These are phyloP conservation scores for Toxoplasma gondii DNA, from an alignment of 169 alveolate species.

Conservation along the genomic window DNA sequence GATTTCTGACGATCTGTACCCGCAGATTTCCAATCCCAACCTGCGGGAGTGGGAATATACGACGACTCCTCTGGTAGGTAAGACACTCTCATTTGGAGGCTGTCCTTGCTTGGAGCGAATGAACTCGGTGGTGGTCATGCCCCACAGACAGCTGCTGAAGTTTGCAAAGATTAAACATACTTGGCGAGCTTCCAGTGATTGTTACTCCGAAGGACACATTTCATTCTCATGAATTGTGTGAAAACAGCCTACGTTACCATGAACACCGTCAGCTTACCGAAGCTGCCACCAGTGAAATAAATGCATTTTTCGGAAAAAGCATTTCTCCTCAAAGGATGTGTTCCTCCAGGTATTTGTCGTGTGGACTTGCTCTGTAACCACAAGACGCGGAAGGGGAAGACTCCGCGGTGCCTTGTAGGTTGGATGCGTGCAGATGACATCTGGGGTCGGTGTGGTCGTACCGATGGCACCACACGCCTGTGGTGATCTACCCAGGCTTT, in stretches of 20 bases:
- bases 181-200: too few relatives aligned
- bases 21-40: slow-evolving; percentile 55
- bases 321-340: too few relatives aligned
- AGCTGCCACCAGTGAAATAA: too few relatives aligned
- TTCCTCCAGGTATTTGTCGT: too few relatives aligned
- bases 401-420: not conserved
- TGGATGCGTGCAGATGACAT: not conserved
- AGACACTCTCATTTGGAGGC: not conserved
- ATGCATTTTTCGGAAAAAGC: too few relatives aligned
- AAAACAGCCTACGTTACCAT: too few relatives aligned
- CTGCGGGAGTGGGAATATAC: slow-evolving; percentile 66
- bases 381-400: too few relatives aligned
- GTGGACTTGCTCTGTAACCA: too few relatives aligned
- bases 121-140: not conserved
- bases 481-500: too few relatives aligned
- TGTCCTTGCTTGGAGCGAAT: not conserved
- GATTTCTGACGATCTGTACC: slow-evolving; percentile 50
- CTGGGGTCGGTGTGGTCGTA: not conserved
- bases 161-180: not conserved
- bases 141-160: not conserved
- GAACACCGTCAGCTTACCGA: too few relatives aligned
- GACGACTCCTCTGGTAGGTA: slow-evolving; percentile 52
- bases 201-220: too few relatives aligned
- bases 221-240: too few relatives aligned
- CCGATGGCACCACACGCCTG: not conserved